Base-by-base conservation (phyloP, 2,329 filamentous ascomycete genomes). In the Chaetomiaceae sp. region DNA sequence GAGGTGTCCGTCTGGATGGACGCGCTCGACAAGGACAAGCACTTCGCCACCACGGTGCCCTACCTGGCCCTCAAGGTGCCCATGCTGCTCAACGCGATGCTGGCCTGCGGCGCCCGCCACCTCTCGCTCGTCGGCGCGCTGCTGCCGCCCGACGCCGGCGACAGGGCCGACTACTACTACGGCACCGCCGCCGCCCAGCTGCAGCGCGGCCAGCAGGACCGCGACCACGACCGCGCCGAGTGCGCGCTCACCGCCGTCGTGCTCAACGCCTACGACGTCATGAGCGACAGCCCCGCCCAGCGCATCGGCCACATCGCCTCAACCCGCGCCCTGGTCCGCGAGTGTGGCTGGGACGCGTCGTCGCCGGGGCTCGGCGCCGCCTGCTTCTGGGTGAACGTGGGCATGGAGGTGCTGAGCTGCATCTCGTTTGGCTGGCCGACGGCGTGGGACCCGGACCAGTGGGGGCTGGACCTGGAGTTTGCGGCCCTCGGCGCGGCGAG, bases 1-100 rank as follows among this genome's bases (percentile, higher is more conserved):
- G 86, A 95, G 55, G 87, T 97, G 2, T 89, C 85, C 1, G 67
- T 88, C 3, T 96, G 91, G 88, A 95, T 97, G 87, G 91, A 96
- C 65, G 87, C 83, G 34, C 81, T 96, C 71, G 88, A 95, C 67
- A 76, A 81, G 27, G 76, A 83, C 54, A 91, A 91, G 67, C 86
- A 94, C 70, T 96, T 96, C 63, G 88, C 87, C 19, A 78, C 85
- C 38, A 71, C 88, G 15, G 72, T 96, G n/a, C 89, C 91, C 0
- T 89, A 88, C 58, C 79, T 91, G 58, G 83, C 89, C 1, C 71
- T 95, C 19, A 78, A 81, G 45, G 87, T 93, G 48, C 84, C 88
- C 0, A 90, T 96, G 85, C 75, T 97, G 11, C 75, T 94, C 26
- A 90, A 95, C 60, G 88, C 91, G 0, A 84, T 94, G 51, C 70